Conservation (phyloP, 2,329 filamentous ascomycete species). For the Neofusicoccum umdonicola region DNA sequence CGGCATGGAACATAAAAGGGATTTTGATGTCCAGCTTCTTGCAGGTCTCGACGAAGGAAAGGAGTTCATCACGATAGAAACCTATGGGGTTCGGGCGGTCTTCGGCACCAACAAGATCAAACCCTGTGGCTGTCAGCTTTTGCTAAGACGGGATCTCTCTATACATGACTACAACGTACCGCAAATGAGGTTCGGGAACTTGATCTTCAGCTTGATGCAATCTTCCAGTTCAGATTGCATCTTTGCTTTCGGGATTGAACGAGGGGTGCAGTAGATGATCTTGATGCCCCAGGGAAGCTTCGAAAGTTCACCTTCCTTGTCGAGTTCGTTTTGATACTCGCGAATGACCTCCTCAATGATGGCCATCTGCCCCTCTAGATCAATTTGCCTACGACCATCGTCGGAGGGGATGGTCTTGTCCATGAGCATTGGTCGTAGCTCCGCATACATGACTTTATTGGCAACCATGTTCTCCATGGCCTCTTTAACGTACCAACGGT, state of each 20-base stretch:
- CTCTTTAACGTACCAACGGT: conserved; percentile 57
- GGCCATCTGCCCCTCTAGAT: conserved; percentile 59
- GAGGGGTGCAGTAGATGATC: conserved; percentile 69
- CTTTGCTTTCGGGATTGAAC: conserved; percentile 52
- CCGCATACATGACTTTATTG: conserved; percentile 69
- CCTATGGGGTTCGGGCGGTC: conserved; percentile 62
- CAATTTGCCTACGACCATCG: conserved; percentile 53
- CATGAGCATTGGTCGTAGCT: conserved; percentile 69
- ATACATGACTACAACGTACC: conserved; percentile 44
- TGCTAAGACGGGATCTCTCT: background rate
- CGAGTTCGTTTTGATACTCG: conserved; percentile 45
- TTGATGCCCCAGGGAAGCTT: conserved; percentile 64
- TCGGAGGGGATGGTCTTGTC: conserved; percentile 61
- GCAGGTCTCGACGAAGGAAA: conserved; percentile 58
- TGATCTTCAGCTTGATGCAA: conserved; percentile 59
- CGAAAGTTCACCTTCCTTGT: conserved; percentile 32
- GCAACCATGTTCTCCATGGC: conserved; percentile 61
- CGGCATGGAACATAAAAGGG: conserved; percentile 74
- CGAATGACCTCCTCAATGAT: conserved; percentile 57
- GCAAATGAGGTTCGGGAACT: conserved; percentile 60
- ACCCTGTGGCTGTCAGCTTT: conserved; percentile 46
- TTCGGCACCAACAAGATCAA: conserved; percentile 67
- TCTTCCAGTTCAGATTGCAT: conserved; percentile 58
- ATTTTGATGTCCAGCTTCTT: conserved; percentile 52
- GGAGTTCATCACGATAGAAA: conserved; percentile 56